Evolutionary conservation across 2,329 filamentous ascomycete genomes (phyloP), one percentile per base, ranked within the genome.

Genomic region (Pseudogymnoascus sp.): DNA sequence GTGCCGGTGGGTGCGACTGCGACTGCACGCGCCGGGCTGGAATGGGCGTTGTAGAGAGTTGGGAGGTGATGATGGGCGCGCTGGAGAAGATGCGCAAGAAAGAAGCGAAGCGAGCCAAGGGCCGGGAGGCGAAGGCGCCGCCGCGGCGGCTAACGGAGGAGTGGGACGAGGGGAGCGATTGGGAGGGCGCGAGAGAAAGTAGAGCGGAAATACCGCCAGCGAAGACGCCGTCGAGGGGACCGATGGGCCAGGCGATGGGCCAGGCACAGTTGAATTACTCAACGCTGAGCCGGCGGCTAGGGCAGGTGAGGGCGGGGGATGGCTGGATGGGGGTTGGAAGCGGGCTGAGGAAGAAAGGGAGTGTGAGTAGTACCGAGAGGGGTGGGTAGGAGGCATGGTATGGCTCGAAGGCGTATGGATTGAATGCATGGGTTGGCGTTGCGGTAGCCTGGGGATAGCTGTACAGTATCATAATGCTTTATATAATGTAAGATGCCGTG

Each of bases 1-100:
- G 86, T 63, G 83, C 85, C 0, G 85, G 83, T 0, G 85, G 85
- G 1, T 86, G 87, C 69, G 86, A 87, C 70, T 88, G 86, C 69
- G 77, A 82, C 64, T 88, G 86, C 68, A 77, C 81, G 0, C 77
- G 81, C 13, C 81, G 86, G 66, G 84, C 85, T 1, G 77, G 76
- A 63, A 79, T 76, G 56, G 84, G 83, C 0, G 77, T 84, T 42
- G 80, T 87, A 7, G 85, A 87, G 71, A 84, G 82, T 19, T 86
- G 85, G 82, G 80, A 81, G 0, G 83, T 82, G 2, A 77, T 84
- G 73, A 78, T 79, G 71, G 79, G 77, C 38, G 69, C 67, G 6
- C 70, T 74, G 14, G 70, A 73, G 56, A 63, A 63, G 19, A 68
- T 72, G 68, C 65, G 70, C 19, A 60, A 65, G 16, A 53, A 62